Evolutionary conservation across 148 eudicot genomes (phyloP).

Genomic region (Polygonum maritimum): DNA sequence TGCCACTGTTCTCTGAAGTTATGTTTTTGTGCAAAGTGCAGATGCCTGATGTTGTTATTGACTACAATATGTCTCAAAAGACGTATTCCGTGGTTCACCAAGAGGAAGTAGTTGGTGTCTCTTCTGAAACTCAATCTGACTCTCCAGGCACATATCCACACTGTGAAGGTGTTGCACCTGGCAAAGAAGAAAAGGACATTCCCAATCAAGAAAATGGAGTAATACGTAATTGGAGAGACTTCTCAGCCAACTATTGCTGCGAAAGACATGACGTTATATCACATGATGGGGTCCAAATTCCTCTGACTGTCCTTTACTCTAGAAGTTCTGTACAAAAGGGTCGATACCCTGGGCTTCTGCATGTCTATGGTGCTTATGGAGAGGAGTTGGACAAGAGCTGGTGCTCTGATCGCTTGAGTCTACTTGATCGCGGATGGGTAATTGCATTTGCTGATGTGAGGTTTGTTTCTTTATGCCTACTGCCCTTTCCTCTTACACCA

Average conservation of each 20-base stretch:
- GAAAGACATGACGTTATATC: slow-evolving; percentile 62
- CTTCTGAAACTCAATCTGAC: slow-evolving; percentile 13
- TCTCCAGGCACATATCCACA: slow-evolving; percentile 11
- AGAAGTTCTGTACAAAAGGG: slow-evolving; percentile 27
- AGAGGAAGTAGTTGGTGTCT: slow-evolving; percentile 55
- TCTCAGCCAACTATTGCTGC: slow-evolving; percentile 49
- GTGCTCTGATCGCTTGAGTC: slow-evolving; percentile 80
- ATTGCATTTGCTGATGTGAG: slow-evolving; percentile 97
- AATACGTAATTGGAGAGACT: slow-evolving; percentile 34
- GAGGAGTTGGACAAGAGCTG: slow-evolving; percentile 81
- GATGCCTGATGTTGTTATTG: slow-evolving; percentile 86
- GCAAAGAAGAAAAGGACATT: slow-evolving; percentile 13
- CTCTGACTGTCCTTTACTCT: slow-evolving; percentile 67
- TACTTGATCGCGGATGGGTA: slow-evolving; percentile 96
- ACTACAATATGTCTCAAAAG: slow-evolving; percentile 62
- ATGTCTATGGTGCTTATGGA: slow-evolving; percentile 95
- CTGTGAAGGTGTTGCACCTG: slow-evolving; percentile 15
- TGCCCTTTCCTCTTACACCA: not conserved
- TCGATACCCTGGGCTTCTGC: slow-evolving; percentile 72
- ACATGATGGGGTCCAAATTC: slow-evolving; percentile 63
- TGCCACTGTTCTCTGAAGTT: not conserved
- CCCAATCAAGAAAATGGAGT: slow-evolving; percentile 17
- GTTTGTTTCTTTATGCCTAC: slow-evolving; percentile 25
- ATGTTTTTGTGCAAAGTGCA: slow-evolving; percentile 28
- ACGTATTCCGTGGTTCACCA: slow-evolving; percentile 59